phyloP scores from a whole-genome alignment of 2,329 filamentous ascomycete species.

The Tolypocladium inflatum region DNA sequence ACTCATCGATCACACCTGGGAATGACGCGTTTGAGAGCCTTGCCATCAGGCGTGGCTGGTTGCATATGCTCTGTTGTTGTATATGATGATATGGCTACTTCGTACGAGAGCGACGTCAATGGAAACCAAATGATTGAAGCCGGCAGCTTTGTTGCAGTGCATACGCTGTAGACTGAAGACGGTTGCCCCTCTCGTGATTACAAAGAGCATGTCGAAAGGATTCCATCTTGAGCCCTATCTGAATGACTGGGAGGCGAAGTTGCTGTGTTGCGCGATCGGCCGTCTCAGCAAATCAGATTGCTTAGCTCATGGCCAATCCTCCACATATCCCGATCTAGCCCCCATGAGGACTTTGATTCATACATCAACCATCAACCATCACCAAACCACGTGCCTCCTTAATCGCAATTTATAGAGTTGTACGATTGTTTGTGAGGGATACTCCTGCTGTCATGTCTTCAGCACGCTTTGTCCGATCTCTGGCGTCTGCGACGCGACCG shows the following conservation, averaged over 20 bases:
- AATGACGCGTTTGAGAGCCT: background rate
- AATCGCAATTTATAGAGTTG: background rate
- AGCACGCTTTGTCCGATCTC: background rate
- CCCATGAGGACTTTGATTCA: background rate
- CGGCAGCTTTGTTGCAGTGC: too few relatives aligned
- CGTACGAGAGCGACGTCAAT: background rate
- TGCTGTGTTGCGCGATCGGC: background rate
- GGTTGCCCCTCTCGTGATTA: background rate
- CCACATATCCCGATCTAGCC: background rate
- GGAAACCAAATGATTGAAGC: background rate
- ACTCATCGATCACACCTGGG: background rate
- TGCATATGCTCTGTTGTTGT: background rate
- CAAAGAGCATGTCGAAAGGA: background rate
- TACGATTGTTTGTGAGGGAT: background rate
- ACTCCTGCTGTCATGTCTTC: background rate
- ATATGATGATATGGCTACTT: background rate
- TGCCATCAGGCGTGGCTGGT: background rate
- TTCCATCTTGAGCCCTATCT: background rate
- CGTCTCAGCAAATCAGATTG: background rate
- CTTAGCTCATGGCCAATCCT: background rate
- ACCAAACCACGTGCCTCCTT: background rate
- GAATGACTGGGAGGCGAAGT: background rate
- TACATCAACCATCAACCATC: background rate
- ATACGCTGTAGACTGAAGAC: too few relatives aligned
- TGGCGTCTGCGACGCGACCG: slow-evolving; percentile 1